Base-by-base conservation (phyloP, 768 basidiomycete genomes). In the Mycena rebaudengoi region DNA sequence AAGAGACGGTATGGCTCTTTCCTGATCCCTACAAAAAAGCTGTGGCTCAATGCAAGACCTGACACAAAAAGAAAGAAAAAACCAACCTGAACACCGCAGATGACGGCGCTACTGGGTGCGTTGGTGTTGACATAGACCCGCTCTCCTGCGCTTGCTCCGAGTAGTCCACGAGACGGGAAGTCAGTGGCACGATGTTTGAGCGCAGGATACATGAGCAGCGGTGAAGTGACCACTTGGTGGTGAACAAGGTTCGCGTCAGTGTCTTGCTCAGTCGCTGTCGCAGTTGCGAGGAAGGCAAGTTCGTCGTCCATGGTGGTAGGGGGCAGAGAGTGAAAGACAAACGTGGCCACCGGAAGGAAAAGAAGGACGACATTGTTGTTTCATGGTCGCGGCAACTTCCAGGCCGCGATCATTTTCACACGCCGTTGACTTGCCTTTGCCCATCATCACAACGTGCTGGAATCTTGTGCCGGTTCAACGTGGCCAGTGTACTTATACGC, bases 71-170 rank as follows among this genome's bases (percentile, higher is more conserved):
- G 55, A 4, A 25, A 32, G 21, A 44, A 18, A 18, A 53, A 52
- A 68, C 65, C 11, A 20, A 63, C 65, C 68, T 86, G 85, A 0
- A 86, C 85, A 0, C 85, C 85, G 46, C 85, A 86, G 2, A 87
- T 77, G 14, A 87, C 62, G 1, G 83, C 80, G 5, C 84, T 86
- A 63, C 84, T 83, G 0, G 86, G 85, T 0, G 85, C 74, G 55
- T 86, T 86, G 4, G 84, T 86, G 62, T 86, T 86, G 7, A 86
- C 65, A 58, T 86, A 86, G 0, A 86, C 54, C 0, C 85, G 76
- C 1, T 76, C 73, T 54, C 83, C 81, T 1, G 61, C 55, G 0
- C 71, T 78, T 0, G 72, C 72, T 20, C 70, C 61, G 5, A 68
- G 44, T 4, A 68, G 62, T 43, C 59, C 67, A 43, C 67, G 67